These are phyloP conservation scores for Oxyria digyna DNA, from an alignment of 148 eudicot genomes.

Conservation along the genomic window DNA sequence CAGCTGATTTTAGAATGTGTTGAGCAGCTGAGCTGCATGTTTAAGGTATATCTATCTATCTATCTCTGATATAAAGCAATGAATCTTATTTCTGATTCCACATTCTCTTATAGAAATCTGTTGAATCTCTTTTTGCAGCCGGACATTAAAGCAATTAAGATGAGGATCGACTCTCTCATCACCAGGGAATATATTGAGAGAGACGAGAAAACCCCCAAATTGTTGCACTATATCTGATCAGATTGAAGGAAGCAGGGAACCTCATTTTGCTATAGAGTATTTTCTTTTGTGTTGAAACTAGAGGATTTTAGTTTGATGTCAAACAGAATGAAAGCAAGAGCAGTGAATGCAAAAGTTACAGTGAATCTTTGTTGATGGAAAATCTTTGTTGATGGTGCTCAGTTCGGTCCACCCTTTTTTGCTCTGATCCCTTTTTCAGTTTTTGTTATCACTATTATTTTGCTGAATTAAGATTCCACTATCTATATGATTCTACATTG, in stretches of 20 bases:
- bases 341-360: not conserved
- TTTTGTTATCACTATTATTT: too few species aligned
- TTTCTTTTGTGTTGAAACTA: not conserved
- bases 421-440: too few species aligned
- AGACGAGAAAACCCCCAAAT: slow-evolving; percentile 26
- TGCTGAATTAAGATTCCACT: too few species aligned
- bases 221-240: slow-evolving; percentile 33
- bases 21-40: slow-evolving; percentile 35
- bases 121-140: slow-evolving; percentile 17
- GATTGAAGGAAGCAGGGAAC: too few species aligned
- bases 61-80: too few species aligned
- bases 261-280: not conserved
- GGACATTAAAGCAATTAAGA: slow-evolving; percentile 37
- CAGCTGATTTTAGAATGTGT: slow-evolving; percentile 32
- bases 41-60: slow-evolving; percentile 32
- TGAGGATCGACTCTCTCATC: slow-evolving; percentile 47
- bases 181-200: slow-evolving; percentile 44
- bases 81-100: too few species aligned
- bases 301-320: not conserved
- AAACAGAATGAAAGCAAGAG: not conserved
- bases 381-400: not conserved
- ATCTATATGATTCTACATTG: too few species aligned
- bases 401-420: too few species aligned
- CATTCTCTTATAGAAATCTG: not conserved
- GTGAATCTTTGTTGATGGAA: not conserved